These are phyloP conservation scores for Drechslera avenae DNA, from an alignment of 2,329 filamentous ascomycete genomes.

Conservation along the genomic window DNA sequence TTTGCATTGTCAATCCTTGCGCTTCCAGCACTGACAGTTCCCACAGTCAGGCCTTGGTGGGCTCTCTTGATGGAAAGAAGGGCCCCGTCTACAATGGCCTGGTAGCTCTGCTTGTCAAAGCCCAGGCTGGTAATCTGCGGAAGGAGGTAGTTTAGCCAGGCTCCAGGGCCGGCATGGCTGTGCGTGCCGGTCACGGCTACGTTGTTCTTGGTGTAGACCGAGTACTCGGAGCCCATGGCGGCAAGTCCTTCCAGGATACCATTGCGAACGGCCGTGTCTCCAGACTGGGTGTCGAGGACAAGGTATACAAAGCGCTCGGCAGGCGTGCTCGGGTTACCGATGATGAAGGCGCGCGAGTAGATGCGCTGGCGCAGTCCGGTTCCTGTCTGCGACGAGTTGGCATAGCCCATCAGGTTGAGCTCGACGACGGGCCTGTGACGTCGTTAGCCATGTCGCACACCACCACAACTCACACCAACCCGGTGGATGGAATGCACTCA, in stretches of 20 bases:
- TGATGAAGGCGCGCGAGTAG: conserved; percentile 87
- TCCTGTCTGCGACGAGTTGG: conserved; percentile 80
- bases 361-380: conserved; percentile 84
- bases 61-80: conserved; percentile 81
- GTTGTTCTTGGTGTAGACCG: conserved; percentile 77
- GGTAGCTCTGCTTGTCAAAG: conserved; percentile 84
- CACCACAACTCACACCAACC: too few relatives aligned
- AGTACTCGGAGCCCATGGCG: conserved; percentile 72
- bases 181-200: conserved; percentile 91
- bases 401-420: conserved; percentile 90
- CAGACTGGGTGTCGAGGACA: conserved; percentile 83
- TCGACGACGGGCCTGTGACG: conserved; percentile 75
- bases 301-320: conserved; percentile 82
- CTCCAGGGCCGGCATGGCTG: conserved; percentile 87
- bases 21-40: conserved; percentile 71
- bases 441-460: conserved; percentile 15
- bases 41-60: conserved; percentile 72
- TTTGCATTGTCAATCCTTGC: conserved; percentile 76
- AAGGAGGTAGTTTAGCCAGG: conserved; percentile 92
- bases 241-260: conserved; percentile 81
- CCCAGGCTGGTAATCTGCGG: conserved; percentile 89
- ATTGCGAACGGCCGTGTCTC: conserved; percentile 85
- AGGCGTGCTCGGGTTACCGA: conserved; percentile 69
- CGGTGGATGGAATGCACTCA: conserved; percentile 36
- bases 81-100: conserved; percentile 85